phyloP scores from a whole-genome alignment of 2,329 filamentous ascomycete species.

The Phoma herbarum region DNA sequence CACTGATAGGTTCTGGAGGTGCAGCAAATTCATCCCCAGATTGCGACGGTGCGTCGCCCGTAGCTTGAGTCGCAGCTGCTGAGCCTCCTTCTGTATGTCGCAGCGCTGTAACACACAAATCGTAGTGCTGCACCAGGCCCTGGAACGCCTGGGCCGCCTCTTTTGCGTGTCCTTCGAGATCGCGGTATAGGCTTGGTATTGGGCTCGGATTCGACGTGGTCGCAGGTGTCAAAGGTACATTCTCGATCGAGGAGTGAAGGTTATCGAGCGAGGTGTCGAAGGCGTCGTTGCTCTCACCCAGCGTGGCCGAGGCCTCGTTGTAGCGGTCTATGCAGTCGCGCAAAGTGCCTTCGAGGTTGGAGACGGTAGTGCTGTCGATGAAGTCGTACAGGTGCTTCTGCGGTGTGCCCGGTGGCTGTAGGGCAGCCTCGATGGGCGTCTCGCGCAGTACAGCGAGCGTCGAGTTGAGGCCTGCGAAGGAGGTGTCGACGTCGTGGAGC shows the following conservation, averaged over 20 bases:
- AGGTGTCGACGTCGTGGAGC: constrained; percentile 71
- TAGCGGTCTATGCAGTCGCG: constrained; percentile 76
- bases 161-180: constrained; percentile 76
- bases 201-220: constrained; percentile 48
- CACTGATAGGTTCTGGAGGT: constrained; percentile 74
- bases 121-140: constrained; percentile 86
- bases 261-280: constrained; percentile 76
- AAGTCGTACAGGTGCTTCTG: constrained; percentile 76
- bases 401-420: constrained; percentile 61
- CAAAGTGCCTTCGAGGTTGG: constrained; percentile 70
- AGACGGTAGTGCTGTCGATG: constrained; percentile 75
- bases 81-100: constrained; percentile 79
- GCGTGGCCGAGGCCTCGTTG: constrained; percentile 70
- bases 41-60: constrained; percentile 46
- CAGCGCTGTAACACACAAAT: constrained; percentile 89
- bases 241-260: constrained; percentile 47
- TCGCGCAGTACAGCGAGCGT: constrained; percentile 72
- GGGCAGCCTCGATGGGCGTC: constrained; percentile 70
- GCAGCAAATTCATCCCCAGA: constrained; percentile 41
- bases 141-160: constrained; percentile 83
- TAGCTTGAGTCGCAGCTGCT: constrained; percentile 56
- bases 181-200: constrained; percentile 58
- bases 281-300: constrained; percentile 64
- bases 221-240: constrained; percentile 42
- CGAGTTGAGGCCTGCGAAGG: constrained; percentile 69